phyloP scores from a whole-genome alignment of 306 rosid species.

The Cicer pinnatifidum region DNA sequence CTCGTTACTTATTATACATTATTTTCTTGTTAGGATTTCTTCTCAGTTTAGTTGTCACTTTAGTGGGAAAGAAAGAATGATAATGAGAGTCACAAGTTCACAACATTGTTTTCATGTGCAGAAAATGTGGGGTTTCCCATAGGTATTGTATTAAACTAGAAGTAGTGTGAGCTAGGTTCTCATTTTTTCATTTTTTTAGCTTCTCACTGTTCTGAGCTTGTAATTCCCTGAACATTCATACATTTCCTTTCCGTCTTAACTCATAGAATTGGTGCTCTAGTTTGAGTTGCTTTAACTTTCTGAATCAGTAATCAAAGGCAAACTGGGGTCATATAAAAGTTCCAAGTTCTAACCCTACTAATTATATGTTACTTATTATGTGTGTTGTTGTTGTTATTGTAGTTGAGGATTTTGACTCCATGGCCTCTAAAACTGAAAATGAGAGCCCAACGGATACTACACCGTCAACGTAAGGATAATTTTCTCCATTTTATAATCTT shows the following conservation, averaged over 20 bases:
- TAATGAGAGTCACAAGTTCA: too few species aligned
- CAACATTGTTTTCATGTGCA: too few species aligned
- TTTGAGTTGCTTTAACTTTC: neutral
- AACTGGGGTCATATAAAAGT: slow-evolving; percentile 5
- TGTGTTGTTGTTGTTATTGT: slow-evolving; percentile 2
- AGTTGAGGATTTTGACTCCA: slow-evolving; percentile 49
- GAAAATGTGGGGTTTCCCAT: too few species aligned
- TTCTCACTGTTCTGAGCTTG: too few species aligned
- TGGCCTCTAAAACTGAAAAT: slow-evolving; percentile 63
- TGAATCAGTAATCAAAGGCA: neutral
- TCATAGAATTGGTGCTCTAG: neutral
- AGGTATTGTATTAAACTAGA: too few species aligned
- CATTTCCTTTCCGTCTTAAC: neutral
- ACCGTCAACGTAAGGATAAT: slow-evolving; percentile 55
- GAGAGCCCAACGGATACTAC: slow-evolving; percentile 53
- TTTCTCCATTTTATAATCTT: neutral
- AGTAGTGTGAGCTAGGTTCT: too few species aligned
- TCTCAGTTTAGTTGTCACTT: too few species aligned
- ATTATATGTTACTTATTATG: neutral
- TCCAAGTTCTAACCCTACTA: neutral
- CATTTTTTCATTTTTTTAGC: too few species aligned
- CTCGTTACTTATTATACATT: too few species aligned
- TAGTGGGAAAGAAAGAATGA: too few species aligned
- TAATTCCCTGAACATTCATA: neutral
- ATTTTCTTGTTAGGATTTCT: too few species aligned